Percentiles rank a stretch among this genome's conserved stretches.
Evolutionary conservation across 1,284 basidiomycete genomes (phyloP).

Genomic region (Ceratobasidium sp.): DNA sequence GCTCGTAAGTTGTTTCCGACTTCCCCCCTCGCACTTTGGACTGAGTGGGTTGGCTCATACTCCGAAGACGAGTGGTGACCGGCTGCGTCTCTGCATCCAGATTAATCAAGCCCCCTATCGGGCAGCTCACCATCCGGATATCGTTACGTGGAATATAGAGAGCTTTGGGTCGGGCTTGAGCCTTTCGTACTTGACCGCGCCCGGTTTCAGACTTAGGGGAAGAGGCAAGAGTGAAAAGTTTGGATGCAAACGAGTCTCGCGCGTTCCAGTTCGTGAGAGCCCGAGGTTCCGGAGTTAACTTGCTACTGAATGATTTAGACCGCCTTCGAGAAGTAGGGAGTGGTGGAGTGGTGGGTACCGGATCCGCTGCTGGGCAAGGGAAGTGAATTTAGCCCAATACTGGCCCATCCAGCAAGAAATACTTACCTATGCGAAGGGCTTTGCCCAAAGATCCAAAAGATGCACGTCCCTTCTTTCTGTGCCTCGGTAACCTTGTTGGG

Average conservation of each 20-base stretch:
- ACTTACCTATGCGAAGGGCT: slow-evolving; percentile 13
- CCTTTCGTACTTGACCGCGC: not conserved
- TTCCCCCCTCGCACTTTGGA: not conserved
- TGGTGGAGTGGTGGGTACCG: slow-evolving; percentile 6
- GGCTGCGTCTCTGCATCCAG: not conserved
- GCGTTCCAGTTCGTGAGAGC: not conserved
- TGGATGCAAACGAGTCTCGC: slow-evolving; percentile 22
- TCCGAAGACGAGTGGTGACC: slow-evolving; percentile 1
- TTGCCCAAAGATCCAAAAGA: slow-evolving; percentile 36
- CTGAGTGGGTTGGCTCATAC: not conserved
- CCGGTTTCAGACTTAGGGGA: not conserved
- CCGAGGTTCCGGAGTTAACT: not conserved
- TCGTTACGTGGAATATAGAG: slow-evolving; percentile 18
- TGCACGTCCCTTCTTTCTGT: slow-evolving; percentile 9
- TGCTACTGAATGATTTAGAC: not conserved
- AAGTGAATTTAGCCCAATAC: not conserved
- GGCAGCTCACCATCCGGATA: not conserved
- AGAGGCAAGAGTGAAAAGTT: slow-evolving; percentile 19
- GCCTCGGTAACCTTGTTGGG: not conserved
- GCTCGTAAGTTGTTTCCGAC: not conserved
- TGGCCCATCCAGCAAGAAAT: not conserved
- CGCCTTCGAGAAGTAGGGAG: not conserved
- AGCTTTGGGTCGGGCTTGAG: not conserved
- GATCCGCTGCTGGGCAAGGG: not conserved
- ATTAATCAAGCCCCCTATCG: not conserved